Evolutionary conservation across 768 basidiomycete genomes (phyloP).

Genomic region (Termitomyces sp.): DNA sequence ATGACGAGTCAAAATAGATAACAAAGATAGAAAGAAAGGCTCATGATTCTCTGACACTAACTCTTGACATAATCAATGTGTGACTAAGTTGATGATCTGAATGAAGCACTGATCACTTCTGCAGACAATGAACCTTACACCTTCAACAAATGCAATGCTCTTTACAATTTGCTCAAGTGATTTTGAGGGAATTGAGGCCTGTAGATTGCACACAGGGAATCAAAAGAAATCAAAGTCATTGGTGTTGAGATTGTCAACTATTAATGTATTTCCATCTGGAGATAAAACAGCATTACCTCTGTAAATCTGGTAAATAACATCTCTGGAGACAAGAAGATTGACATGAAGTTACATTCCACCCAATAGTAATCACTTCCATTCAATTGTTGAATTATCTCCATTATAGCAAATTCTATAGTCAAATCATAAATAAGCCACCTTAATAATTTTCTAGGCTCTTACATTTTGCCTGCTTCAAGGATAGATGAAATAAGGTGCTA

Average conservation of each 20-base stretch:
- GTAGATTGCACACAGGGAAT: not conserved
- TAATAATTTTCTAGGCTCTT: not conserved
- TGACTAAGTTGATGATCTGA: slow-evolving; percentile 4
- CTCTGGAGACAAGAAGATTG: no score
- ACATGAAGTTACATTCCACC: no score
- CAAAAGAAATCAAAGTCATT: not conserved
- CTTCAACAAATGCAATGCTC: no score
- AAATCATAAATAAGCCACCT: no score
- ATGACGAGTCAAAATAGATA: not conserved
- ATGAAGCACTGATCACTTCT: not conserved
- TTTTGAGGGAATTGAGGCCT: no score
- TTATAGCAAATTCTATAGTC: not conserved
- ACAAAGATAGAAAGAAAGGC: not conserved
- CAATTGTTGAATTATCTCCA: no score
- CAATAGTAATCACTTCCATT: not conserved
- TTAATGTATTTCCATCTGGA: slow-evolving; percentile 3
- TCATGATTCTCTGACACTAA: not conserved
- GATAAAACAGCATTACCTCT: no score
- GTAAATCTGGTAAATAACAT: not conserved
- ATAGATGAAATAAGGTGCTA: not conserved
- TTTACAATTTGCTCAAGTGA: not conserved
- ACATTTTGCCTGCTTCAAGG: slow-evolving; percentile 1
- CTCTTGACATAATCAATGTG: not conserved
- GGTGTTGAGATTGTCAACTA: slow-evolving; percentile 8
- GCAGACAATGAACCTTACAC: slow-evolving; percentile 3